These are phyloP conservation scores for Phyllosticta paracitricarpa DNA, from an alignment of 2,329 filamentous ascomycete genomes.

Conservation along the genomic window DNA sequence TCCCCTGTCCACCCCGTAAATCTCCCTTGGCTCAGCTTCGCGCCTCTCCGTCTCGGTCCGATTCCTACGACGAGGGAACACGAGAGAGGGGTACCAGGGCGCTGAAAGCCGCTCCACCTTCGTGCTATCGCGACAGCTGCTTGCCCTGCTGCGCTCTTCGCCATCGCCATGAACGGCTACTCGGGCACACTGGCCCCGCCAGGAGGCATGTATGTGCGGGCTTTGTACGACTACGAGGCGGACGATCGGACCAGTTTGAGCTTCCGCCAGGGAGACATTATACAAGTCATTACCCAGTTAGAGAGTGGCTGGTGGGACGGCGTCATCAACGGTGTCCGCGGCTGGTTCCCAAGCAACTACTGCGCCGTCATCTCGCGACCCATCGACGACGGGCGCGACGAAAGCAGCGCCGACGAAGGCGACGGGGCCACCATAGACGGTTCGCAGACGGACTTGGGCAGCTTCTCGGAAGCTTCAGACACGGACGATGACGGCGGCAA, in stretches of 20 bases:
- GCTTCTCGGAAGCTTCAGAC: constrained; percentile 49
- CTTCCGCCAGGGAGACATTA: constrained; percentile 93
- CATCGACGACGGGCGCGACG: constrained; percentile 57
- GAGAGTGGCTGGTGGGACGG: constrained; percentile 99
- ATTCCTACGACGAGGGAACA: constrained; percentile 3
- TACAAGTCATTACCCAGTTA: constrained; percentile 95
- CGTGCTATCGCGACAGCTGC: constrained; percentile 3
- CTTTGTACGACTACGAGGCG: constrained; percentile 94
- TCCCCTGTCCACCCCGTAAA: background rate
- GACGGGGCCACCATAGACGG: constrained; percentile 21
- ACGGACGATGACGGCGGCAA: constrained; percentile 35
- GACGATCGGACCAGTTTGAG: constrained; percentile 95
- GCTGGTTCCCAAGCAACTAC: constrained; percentile 99
- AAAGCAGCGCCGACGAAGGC: constrained; percentile 37
- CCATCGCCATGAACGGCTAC: constrained; percentile 39
- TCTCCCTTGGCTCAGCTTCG: constrained; percentile 4
- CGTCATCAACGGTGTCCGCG: constrained; percentile 89
- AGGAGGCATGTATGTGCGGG: constrained; percentile 73
- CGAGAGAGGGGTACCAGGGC: constrained; percentile 7
- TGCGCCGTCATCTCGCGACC: constrained; percentile 74
- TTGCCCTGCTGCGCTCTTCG: constrained; percentile 13
- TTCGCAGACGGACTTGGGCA: constrained; percentile 52
- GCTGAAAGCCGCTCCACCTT: background rate
- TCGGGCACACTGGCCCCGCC: constrained; percentile 40
- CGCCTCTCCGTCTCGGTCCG: constrained; percentile 9